A percentile compares a stretch with the other conserved stretches of the same genome.
These are phyloP conservation scores for Athelia psychrophila DNA, from an alignment of 1,284 basidiomycete genomes.

Conservation along the genomic window DNA sequence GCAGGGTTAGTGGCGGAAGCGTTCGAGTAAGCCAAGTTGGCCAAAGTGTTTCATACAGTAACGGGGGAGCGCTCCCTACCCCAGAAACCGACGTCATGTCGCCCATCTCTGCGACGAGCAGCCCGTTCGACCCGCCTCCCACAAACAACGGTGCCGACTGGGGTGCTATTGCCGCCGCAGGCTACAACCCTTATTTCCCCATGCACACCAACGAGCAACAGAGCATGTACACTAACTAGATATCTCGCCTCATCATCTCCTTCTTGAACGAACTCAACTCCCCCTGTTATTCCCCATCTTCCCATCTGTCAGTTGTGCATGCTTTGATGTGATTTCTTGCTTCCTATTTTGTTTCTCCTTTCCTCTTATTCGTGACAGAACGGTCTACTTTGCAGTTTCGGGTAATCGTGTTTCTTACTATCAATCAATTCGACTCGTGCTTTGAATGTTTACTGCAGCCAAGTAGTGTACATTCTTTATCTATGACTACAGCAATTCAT, in stretches of 20 bases:
- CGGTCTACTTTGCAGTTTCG: background rate
- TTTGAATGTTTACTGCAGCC: too few relatives aligned
- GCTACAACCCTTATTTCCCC: conserved; percentile 71
- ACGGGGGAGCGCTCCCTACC: conserved; percentile 38
- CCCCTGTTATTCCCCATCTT: background rate
- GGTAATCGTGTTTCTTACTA: background rate
- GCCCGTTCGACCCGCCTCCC: conserved; percentile 29
- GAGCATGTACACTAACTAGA: conserved; percentile 50
- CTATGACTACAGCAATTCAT: conserved; percentile 10
- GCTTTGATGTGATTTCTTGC: background rate
- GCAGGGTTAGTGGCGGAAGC: conserved; percentile 42
- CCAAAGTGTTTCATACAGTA: conserved; percentile 24
- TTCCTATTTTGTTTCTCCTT: too few relatives aligned
- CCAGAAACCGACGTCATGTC: conserved; percentile 67
- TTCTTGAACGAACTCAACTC: background rate
- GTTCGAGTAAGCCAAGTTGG: conserved; percentile 33
- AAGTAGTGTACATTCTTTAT: too few relatives aligned
- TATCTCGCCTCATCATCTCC: conserved; percentile 32
- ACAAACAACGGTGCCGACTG: conserved; percentile 50
- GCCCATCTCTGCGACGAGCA: conserved; percentile 63
- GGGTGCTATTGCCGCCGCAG: conserved; percentile 50
- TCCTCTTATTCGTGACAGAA: too few relatives aligned
- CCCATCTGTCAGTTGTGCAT: background rate
- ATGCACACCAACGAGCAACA: conserved; percentile 39
- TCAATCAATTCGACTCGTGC: background rate